Percentiles rank a stretch among this genome's conserved stretches.
Evolutionary conservation across 257 asterid genomes (phyloP).

Genomic region (Scutellaria baicalensis): DNA sequence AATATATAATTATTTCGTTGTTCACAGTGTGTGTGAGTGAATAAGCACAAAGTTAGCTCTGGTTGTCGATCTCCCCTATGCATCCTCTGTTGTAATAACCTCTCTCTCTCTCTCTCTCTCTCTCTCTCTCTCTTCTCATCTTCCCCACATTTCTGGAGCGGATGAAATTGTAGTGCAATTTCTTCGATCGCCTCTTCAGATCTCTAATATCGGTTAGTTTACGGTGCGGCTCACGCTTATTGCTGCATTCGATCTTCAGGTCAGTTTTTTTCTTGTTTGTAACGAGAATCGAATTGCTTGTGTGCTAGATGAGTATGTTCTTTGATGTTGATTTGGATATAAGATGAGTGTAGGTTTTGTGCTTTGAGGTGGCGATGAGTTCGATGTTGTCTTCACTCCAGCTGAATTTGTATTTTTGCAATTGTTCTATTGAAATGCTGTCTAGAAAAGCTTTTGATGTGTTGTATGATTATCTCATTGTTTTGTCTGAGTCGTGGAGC

Average conservation of each 20-base stretch:
- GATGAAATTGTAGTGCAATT: background rate
- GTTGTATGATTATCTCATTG: background rate
- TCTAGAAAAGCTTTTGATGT: background rate
- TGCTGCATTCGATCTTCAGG: constrained; percentile 16
- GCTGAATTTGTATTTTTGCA: background rate
- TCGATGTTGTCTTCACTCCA: background rate
- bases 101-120: background rate
- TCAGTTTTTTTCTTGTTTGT: background rate
- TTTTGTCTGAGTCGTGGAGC: constrained; percentile 6
- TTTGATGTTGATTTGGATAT: constrained; percentile 8
- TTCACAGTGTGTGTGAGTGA: constrained; percentile 7
- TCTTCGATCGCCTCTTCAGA: constrained; percentile 17
- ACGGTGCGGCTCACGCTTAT: background rate
- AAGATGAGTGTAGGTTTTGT: background rate
- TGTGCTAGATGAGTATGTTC: constrained; percentile 8
- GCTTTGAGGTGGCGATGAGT: background rate
- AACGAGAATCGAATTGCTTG: background rate
- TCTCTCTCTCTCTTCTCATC: background rate
- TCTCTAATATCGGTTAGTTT: background rate
- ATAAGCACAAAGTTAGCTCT: constrained; percentile 24
- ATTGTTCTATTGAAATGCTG: background rate
- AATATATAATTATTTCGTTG: background rate
- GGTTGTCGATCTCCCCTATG: constrained; percentile 58
- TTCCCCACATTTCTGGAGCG: background rate
- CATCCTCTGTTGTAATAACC: constrained; percentile 11